phyloP scores from a whole-genome alignment of 257 asterid species.

The Rhazya stricta region DNA sequence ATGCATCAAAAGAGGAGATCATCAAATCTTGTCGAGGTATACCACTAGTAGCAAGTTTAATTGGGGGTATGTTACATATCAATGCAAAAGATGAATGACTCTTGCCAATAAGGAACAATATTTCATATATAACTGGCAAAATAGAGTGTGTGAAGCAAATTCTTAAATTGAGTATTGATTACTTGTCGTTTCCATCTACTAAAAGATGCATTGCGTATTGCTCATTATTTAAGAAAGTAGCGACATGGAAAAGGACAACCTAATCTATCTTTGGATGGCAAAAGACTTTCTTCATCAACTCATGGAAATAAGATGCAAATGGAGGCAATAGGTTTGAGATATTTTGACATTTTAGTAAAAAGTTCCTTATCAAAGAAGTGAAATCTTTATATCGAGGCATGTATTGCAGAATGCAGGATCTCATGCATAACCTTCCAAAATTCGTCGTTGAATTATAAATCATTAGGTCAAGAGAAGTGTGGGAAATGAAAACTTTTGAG shows the following conservation, averaged over 20 bases:
- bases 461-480: background rate
- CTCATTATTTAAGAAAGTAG: slow-evolving; percentile 18
- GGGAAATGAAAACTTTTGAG: background rate
- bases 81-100: slow-evolving; percentile 20
- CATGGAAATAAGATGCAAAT: background rate
- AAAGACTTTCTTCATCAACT: slow-evolving; percentile 26
- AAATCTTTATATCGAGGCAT: background rate
- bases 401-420: background rate
- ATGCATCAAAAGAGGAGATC: background rate
- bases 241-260: background rate
- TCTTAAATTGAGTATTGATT: slow-evolving; percentile 30
- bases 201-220: slow-evolving; percentile 37
- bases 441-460: background rate
- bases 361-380: slow-evolving; percentile 28
- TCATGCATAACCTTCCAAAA: background rate
- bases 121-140: background rate
- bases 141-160: background rate
- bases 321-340: slow-evolving; percentile 11
- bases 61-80: slow-evolving; percentile 23
- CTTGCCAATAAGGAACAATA: background rate
- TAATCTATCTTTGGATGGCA: slow-evolving; percentile 32
- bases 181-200: slow-evolving; percentile 17
- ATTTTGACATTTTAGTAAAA: slow-evolving; percentile 19
- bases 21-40: background rate
- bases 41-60: slow-evolving; percentile 9